Base-by-base conservation (phyloP, 108 stramenopile species). In the Skeletonema menzelii region DNA sequence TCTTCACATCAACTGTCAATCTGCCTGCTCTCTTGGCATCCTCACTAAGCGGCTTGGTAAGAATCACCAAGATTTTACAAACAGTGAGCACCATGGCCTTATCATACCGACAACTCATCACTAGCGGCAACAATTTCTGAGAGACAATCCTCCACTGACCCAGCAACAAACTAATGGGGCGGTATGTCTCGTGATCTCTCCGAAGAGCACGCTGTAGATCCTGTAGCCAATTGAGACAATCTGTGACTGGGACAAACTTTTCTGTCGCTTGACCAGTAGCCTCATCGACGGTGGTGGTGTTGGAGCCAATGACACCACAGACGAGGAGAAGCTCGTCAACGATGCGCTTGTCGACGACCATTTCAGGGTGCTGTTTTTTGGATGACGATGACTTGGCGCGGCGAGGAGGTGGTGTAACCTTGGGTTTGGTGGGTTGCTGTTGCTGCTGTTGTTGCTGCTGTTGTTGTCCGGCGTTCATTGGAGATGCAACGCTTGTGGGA, bases 161-260 rank as follows among this genome's bases (percentile, higher is more conserved):
- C 65, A 96, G 65, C 53, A 91, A 61, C 34, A 93, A 69, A 12
- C 86, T 85, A 49, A 96, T 89, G 44, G 92, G 92, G 26, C 95
- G 88, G 44, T 82, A 89, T 13, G 66, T 32, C 49, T 96, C 95
- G 34, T 92, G 87, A 78, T 93, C 92, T 4, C 92, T 88, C 40
- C 92, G 85, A 38, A 96, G 63, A 15, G 90, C 91, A 13, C 92
- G 90, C 61, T 96, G 95, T 55, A 96, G 65, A 82, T 96, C 92
- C 60, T 95, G 91, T 20, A 92, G 76, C 94, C 91, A 92, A 64
- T 91, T 90, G 32, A 92, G 72, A 74, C 94, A 92, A 66, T 95
- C 91, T 19, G 83, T 80, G 17, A 92, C 91, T 4, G 91, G 94
- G 47, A 95, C 86, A 46, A 95, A 63, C 27, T 83, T 62, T 27